phyloP scores from a whole-genome alignment of 768 basidiomycete genomes.

The Psilocybe tampanensis region DNA sequence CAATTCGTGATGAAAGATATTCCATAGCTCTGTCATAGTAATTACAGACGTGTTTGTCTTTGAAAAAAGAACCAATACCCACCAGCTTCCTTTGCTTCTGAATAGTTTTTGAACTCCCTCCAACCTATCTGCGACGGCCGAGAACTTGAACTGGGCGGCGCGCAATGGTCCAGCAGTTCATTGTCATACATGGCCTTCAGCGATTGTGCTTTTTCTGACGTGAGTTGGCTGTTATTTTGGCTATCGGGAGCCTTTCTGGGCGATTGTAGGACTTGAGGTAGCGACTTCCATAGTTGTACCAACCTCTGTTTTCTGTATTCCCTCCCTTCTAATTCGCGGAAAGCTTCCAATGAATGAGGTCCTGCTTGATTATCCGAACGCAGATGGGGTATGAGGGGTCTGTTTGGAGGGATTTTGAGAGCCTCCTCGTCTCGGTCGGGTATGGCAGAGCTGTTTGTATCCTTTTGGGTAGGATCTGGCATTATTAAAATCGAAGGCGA shows the following conservation, averaged over 20 bases:
- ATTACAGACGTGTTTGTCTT: conserved; percentile 1
- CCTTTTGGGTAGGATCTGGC: conserved; percentile 19
- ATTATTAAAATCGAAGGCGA: conserved; percentile 12
- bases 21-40: conserved; percentile 75
- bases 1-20: conserved; percentile 86
- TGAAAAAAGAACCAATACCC: conserved; percentile 5
- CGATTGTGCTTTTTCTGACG: conserved; percentile 63
- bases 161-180: conserved; percentile 67
- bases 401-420: conserved; percentile 53
- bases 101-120: conserved; percentile 75
- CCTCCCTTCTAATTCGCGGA: conserved; percentile 63
- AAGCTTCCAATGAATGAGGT: conserved; percentile 61
- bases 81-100: conserved; percentile 82
- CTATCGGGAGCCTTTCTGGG: conserved; percentile 9
- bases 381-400: conserved; percentile 59
- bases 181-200: conserved; percentile 74
- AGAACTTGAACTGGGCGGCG: conserved; percentile 40
- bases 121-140: conserved; percentile 56
- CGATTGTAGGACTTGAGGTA: conserved; percentile 37
- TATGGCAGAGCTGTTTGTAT: conserved; percentile 6
- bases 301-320: conserved; percentile 63
- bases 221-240: conserved; percentile 30
- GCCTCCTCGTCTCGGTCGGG: conserved; percentile 15
- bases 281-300: conserved; percentile 62
- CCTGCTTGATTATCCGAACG: conserved; percentile 53